phyloP scores from a whole-genome alignment of 345 rosid genomes.

The Syzygium jambos region DNA sequence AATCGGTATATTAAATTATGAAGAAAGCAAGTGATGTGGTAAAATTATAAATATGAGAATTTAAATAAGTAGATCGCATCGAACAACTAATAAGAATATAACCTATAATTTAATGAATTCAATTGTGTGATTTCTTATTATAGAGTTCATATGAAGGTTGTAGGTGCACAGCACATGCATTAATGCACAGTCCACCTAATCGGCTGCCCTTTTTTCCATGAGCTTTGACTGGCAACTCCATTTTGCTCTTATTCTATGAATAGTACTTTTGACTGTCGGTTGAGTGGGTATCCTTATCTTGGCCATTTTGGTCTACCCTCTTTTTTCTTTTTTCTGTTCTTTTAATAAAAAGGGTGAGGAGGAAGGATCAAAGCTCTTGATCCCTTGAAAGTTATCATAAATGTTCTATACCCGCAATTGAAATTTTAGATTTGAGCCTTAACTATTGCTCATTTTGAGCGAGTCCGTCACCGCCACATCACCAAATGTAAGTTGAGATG shows the following conservation, averaged over 20 bases:
- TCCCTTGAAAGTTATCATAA: neutral
- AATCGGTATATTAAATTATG: neutral
- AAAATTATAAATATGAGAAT: neutral
- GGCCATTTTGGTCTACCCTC: neutral
- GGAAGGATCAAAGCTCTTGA: neutral
- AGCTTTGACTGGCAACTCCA: neutral
- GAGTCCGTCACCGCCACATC: neutral
- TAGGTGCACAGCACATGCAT: neutral
- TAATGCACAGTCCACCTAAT: neutral
- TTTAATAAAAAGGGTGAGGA: neutral
- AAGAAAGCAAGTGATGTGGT: neutral
- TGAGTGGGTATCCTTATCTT: neutral
- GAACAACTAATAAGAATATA: neutral
- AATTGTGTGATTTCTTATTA: neutral
- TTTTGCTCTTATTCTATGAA: neutral
- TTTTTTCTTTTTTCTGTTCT: neutral
- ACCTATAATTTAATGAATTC: neutral
- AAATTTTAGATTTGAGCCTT: neutral
- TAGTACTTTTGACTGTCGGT: neutral
- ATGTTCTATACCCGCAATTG: neutral
- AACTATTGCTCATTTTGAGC: neutral
- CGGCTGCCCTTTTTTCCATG: neutral
- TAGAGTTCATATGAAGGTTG: neutral
- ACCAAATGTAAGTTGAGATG: neutral
- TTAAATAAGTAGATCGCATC: neutral